phyloP scores from a whole-genome alignment of 192 early-diverging fungal species.

The Globomyces pollinis-pini region DNA sequence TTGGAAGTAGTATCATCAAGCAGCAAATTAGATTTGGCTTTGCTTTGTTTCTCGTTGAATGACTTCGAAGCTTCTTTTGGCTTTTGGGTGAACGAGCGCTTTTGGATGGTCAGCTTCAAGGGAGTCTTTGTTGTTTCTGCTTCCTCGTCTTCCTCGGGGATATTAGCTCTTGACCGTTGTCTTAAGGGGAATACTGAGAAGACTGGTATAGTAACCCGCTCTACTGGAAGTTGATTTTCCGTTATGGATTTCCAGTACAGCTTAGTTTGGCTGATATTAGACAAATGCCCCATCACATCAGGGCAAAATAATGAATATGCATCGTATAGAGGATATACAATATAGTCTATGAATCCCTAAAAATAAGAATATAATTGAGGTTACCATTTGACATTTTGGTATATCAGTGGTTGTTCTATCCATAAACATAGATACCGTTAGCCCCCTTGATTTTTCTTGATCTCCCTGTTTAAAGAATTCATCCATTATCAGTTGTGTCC shows the following conservation, averaged over 20 bases:
- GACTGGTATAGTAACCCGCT: not conserved
- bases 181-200: not conserved
- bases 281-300: conserved; percentile 23
- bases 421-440: conserved; percentile 45
- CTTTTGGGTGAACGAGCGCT: no score
- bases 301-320: conserved; percentile 27
- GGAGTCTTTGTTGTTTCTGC: no score
- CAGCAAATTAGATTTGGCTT: no score
- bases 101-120: no score
- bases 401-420: conserved; percentile 43
- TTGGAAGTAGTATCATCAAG: no score
- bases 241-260: conserved; percentile 27
- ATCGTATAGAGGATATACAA: conserved; percentile 38
- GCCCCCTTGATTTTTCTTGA: conserved; percentile 31
- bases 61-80: no score
- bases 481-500: conserved; percentile 44
- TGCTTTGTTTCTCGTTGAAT: no score
- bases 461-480: conserved; percentile 50
- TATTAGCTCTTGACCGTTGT: no score
- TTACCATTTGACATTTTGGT: conserved; percentile 48
- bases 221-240: not conserved
- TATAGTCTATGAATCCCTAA: conserved; percentile 50
- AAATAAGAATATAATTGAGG: not conserved
- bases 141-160: no score
- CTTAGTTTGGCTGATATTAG: conserved; percentile 32